Base-by-base conservation (phyloP, 2,329 filamentous ascomycete genomes). In the Pestalotiopsis sp. region DNA sequence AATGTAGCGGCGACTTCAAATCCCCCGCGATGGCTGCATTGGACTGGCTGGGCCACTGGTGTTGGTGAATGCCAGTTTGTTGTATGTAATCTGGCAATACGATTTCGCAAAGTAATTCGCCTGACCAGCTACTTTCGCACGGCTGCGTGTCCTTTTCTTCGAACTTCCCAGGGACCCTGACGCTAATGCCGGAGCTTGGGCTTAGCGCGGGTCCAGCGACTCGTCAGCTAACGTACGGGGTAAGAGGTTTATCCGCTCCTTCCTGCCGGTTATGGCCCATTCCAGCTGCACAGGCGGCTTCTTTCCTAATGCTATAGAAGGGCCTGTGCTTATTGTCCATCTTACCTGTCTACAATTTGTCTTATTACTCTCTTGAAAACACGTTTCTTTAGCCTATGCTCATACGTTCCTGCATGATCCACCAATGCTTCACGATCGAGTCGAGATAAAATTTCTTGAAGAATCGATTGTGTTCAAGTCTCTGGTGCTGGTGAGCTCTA, bases 121-220 rank as follows among this genome's bases (percentile, higher is more conserved):
- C n/a, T 49, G 17, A 52, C 17, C 20, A n/a, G 20, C 61, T n/a
- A 49, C 20, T 27, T 36, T 23, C 59, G 36, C 61, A 64, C 61
- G 61, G 61, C 61, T 64, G 61, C 61, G 61, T 49, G 38, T 64
- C 41, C 61, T 49, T 49, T 64, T 64, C 61, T 64, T 31, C 14
- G 38, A n/a, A 45, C 17, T 52, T 52, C 17, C 61, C 61, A 64
- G 61, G 61, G 61, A 64, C 61, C 57, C 61, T 64, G 61, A 52
- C 61, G 61, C 61, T 64, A 64, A 64, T 64, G 61, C 61, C 59
- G 61, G 61, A 64, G 61, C 61, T 64, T 64, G 39, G 61, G 38
- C 61, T 64, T 64, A 52, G 61, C 39, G 61, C 41, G n/a, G 27
- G 9, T 62, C 27, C 31, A 59, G 25, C 27, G 31, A 45, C 25